A percentile compares a stretch with the other conserved stretches of the same genome.
These are phyloP conservation scores for Pichia sp. DNA, from an alignment of 1,139 yeast species.

Conservation along the genomic window DNA sequence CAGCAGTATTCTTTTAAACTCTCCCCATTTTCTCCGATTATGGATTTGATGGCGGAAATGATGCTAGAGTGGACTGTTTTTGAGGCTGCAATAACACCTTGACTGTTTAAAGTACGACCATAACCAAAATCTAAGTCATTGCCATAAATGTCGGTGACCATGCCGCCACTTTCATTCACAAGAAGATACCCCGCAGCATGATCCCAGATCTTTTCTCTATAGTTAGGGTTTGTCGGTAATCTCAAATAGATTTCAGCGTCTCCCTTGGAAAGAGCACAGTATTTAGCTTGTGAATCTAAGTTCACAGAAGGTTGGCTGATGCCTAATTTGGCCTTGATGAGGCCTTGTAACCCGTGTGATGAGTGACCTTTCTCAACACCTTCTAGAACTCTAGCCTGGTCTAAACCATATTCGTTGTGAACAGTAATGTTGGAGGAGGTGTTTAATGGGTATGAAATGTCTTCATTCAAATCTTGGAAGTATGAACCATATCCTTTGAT, in stretches of 20 bases:
- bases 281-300: conserved; percentile 93
- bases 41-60: conserved; percentile 50
- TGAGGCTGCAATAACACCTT: conserved; percentile 92
- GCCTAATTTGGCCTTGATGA: conserved; percentile 62
- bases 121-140: conserved; percentile 73
- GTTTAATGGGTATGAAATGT: conserved; percentile 37
- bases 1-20: conserved; percentile 25
- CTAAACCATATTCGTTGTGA: conserved; percentile 42
- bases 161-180: conserved; percentile 87
- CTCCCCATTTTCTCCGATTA: conserved; percentile 33
- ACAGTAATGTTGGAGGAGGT: conserved; percentile 36
- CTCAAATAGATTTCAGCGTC: conserved; percentile 90
- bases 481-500: conserved; percentile 70
- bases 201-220: conserved; percentile 96
- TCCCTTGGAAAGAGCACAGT: conserved; percentile 86
- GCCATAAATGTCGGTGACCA: conserved; percentile 80
- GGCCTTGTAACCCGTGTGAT: conserved; percentile 80
- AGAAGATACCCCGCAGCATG: conserved; percentile 94
- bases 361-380: conserved; percentile 98
- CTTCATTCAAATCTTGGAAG: conserved; percentile 44
- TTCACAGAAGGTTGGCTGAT: conserved; percentile 56
- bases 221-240: conserved; percentile 68
- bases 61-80: conserved; percentile 57
- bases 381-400: conserved; percentile 71
- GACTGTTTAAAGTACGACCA: conserved; percentile 75